A percentile compares a stretch with the other conserved stretches of the same genome.
These are phyloP conservation scores for Andrographis paniculata DNA, from an alignment of 305 asterid species.

Conservation along the genomic window DNA sequence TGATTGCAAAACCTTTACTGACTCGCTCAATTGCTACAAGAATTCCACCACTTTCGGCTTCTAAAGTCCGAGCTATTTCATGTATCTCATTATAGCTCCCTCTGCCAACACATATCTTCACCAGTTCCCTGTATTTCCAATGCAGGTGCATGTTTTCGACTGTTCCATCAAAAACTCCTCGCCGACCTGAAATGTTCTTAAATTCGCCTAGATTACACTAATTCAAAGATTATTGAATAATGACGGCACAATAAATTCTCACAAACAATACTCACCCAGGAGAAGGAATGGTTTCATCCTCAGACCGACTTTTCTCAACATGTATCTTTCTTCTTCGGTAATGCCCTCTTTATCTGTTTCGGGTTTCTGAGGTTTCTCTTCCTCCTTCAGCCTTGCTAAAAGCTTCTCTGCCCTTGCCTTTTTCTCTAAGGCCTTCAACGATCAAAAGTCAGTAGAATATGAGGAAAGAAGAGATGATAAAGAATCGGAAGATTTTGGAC, in stretches of 20 bases:
- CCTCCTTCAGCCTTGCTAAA: slow-evolving; percentile 52
- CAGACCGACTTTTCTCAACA: slow-evolving; percentile 94
- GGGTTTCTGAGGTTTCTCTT: slow-evolving; percentile 43
- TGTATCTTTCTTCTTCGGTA: slow-evolving; percentile 89
- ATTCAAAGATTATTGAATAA: slow-evolving; percentile 8
- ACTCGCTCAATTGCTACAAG: slow-evolving; percentile 85
- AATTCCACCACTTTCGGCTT: slow-evolving; percentile 95
- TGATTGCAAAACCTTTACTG: slow-evolving; percentile 79
- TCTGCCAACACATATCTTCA: slow-evolving; percentile 68
- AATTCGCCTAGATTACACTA: slow-evolving; percentile 6
- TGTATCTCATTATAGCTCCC: slow-evolving; percentile 66
- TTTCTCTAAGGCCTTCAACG: slow-evolving; percentile 70
- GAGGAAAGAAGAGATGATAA: slow-evolving; percentile 17
- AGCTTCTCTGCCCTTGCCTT: slow-evolving; percentile 73
- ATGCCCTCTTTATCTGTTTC: slow-evolving; percentile 85
- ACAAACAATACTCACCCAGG: slow-evolving; percentile 46
- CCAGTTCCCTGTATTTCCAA: slow-evolving; percentile 97
- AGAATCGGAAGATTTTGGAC: slow-evolving; percentile 13
- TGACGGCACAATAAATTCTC: slow-evolving; percentile 3
- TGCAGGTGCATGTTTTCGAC: slow-evolving; percentile 97
- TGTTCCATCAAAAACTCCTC: slow-evolving; percentile 97
- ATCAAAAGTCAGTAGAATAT: slow-evolving; percentile 20
- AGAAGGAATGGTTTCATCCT: slow-evolving; percentile 84
- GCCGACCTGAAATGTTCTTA: slow-evolving; percentile 61
- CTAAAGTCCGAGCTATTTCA: slow-evolving; percentile 65